Evolutionary conservation across 495 filamentous ascomycete species (phyloP), one percentile per base, ranked within the genome.

Genomic region (Penicillium psychrofluorescens): DNA sequence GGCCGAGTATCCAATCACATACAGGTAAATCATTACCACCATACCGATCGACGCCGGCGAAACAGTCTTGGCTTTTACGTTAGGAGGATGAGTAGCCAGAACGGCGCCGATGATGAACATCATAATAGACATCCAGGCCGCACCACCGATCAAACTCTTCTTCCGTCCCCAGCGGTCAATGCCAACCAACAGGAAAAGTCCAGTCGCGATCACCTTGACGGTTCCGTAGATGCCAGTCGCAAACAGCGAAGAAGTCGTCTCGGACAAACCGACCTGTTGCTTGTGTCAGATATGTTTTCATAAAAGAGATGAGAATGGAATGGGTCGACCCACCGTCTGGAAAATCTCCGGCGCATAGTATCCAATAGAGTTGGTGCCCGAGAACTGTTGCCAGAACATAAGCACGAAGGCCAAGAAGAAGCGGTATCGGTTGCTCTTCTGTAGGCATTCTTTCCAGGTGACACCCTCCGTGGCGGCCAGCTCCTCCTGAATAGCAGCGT

Each of bases 91-190:
- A 7, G 63, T 68, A 6, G 59, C 64, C 36, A 72, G 42, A 11
- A 90, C 85, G 29, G 88, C 72, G n/a, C 85, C 85, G 47, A 90
- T 83, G 54, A 89, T 85, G 55, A 85, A 82, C 80, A 88, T 88
- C 59, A 77, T 75, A 9, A 73, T 55, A 7, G 72, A 76, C 68
- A 84, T 84, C 31, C 78, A 84, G 32, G 82, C 72, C 4, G 75
- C 79, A 12, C 85, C 88, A 61, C 77, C 82, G 44, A 88, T 70
- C 32, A 92, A 68, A 49, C 77, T 79, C 29, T 76, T 70, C 31
- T 81, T 76, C 4, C 86, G 74, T 8, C 85, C 85, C 14, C 84
- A 72, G 1, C 77, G 75, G 54, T 90, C 84, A 40, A 81, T 83
- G 47, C 80, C 78, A 49, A 86, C 78, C 29, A 81, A 42, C 31